These are phyloP conservation scores for Blastocystis sp. DNA, from an alignment of 352 stramenopile species.

Conservation along the genomic window DNA sequence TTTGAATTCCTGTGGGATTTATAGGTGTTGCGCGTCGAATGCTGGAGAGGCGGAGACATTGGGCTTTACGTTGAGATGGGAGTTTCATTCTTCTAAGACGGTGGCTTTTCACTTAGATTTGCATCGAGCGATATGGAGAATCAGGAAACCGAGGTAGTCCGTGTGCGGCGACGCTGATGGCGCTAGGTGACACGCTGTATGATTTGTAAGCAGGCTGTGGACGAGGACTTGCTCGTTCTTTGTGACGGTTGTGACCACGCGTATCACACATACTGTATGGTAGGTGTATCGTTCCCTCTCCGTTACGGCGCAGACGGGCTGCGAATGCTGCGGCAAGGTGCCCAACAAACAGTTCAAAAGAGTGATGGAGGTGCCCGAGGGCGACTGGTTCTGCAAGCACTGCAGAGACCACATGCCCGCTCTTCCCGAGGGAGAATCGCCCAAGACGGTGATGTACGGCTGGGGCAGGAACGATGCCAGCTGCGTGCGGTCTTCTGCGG, in stretches of 20 bases:
- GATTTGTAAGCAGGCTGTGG: constrained; percentile 39
- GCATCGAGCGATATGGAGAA: constrained; percentile 26
- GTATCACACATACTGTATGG: constrained; percentile 69
- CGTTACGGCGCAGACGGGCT: constrained; percentile 49
- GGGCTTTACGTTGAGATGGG: neutral
- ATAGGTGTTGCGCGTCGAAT: neutral
- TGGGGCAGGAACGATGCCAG: constrained; percentile 39
- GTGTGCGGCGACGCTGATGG: neutral
- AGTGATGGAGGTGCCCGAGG: constrained; percentile 41
- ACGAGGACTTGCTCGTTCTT: constrained; percentile 54
- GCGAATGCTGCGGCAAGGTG: constrained; percentile 61
- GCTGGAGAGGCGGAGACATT: neutral
- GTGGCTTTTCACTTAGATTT: neutral
- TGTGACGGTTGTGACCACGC: constrained; percentile 62
- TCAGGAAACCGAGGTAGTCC: constrained; percentile 1
- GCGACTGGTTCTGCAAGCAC: constrained; percentile 66
- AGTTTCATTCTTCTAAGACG: constrained; percentile 22
- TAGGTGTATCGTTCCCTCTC: neutral
- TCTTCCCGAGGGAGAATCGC: constrained; percentile 43
- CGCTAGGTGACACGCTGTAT: constrained; percentile 28
- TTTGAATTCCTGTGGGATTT: neutral
- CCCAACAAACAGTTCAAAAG: constrained; percentile 65
- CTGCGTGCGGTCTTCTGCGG: neutral
- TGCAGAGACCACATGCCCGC: constrained; percentile 58
- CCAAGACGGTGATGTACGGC: constrained; percentile 53